Conservation (phyloP, 495 filamentous ascomycete species). For the Pyrenula massariospora region DNA sequence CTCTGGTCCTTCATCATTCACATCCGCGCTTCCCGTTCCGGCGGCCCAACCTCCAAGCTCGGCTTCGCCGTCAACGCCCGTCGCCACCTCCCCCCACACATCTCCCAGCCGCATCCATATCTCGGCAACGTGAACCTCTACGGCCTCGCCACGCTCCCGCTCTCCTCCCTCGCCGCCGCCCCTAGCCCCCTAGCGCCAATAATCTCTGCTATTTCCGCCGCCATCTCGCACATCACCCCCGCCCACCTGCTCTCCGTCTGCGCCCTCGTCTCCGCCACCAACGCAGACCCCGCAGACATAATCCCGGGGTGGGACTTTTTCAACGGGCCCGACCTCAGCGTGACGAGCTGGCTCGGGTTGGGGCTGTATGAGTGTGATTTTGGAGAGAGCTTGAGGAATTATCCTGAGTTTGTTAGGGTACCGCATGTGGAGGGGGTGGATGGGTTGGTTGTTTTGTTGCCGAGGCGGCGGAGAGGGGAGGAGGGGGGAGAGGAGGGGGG, state of each 20-base stretch:
- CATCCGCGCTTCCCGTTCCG: not conserved
- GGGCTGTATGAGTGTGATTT: slow-evolving; percentile 5
- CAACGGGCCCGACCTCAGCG: slow-evolving; percentile 3
- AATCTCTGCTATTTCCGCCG: not conserved
- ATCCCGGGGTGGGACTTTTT: slow-evolving; percentile 5
- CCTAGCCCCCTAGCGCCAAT: not conserved
- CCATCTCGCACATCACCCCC: not conserved
- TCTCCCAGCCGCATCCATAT: not conserved
- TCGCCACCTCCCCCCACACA: slow-evolving; percentile 1
- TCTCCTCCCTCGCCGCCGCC: not conserved
- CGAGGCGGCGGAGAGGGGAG: not conserved
- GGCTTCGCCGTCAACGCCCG: slow-evolving; percentile 5
- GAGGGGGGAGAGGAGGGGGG: not conserved
- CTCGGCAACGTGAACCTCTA: slow-evolving; percentile 6
- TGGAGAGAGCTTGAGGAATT: slow-evolving; percentile 1
- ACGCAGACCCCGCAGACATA: not conserved
- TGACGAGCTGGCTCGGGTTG: slow-evolving; percentile 7
- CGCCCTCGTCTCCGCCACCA: slow-evolving; percentile 1
- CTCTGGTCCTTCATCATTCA: slow-evolving; percentile 9
- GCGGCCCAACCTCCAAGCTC: not conserved
- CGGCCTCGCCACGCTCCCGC: not conserved
- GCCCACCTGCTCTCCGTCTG: not conserved
- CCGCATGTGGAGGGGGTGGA: slow-evolving; percentile 6
- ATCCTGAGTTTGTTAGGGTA: slow-evolving; percentile 3
- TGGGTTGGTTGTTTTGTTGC: slow-evolving; percentile 8